phyloP scores from a whole-genome alignment of 331 rosid genomes.

The Pyrus hybrid region DNA sequence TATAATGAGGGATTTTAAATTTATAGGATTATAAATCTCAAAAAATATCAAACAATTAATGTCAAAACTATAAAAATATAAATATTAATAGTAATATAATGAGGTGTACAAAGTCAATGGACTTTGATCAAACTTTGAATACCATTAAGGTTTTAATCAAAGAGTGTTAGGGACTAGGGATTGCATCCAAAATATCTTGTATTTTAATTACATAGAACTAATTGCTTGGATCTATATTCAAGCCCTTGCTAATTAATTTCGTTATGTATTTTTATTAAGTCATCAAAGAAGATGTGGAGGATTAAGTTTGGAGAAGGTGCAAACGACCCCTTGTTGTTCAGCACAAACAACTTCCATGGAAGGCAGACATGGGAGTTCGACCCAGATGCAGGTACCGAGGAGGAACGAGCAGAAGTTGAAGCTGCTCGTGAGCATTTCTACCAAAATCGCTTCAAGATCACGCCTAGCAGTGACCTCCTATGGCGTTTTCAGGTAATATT shows the following conservation, averaged over 20 bases:
- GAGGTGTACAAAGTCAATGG: no score
- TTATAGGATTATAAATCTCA: no score
- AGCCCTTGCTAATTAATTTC: background rate
- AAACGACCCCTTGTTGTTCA: background rate
- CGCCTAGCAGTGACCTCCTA: constrained; percentile 13
- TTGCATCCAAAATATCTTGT: no score
- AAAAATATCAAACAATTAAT: no score
- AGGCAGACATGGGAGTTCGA: constrained; percentile 17
- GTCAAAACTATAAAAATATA: no score
- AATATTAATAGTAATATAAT: no score
- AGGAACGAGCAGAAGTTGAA: background rate
- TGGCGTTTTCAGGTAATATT: constrained; percentile 54
- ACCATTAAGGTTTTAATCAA: no score
- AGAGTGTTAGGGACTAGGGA: no score
- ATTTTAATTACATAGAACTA: no score
- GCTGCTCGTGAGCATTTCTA: background rate
- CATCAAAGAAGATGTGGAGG: constrained; percentile 14
- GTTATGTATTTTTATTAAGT: background rate
- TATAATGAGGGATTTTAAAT: no score
- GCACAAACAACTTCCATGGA: constrained; percentile 21
- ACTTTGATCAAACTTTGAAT: no score
- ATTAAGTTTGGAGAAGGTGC: constrained; percentile 15
- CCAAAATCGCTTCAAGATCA: background rate
- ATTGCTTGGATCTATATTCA: no score
- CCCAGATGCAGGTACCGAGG: constrained; percentile 38